Percentiles rank a stretch among this genome's conserved stretches.
Conservation (phyloP, 176 grass and related monocot species). For the Triticum dicoccoides region DNA sequence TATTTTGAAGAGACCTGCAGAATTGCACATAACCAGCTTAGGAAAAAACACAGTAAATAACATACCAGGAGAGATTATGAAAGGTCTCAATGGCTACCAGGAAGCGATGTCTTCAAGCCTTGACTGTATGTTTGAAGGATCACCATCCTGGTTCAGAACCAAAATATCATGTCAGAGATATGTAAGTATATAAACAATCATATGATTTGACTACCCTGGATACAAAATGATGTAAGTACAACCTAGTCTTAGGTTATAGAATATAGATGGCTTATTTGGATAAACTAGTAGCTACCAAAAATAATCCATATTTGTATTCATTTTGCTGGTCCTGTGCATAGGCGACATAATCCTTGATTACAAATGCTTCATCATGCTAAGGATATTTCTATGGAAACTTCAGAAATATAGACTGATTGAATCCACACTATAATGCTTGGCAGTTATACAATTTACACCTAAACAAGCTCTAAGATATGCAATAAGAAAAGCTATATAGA, state of each 20-base stretch:
- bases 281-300: not conserved
- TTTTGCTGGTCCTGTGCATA: not conserved
- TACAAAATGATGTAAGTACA: not conserved
- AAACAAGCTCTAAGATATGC: not conserved
- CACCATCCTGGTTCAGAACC: constrained; percentile 21
- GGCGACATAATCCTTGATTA: not conserved
- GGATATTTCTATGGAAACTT: not conserved
- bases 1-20: constrained; percentile 44
- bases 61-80: not conserved
- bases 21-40: not conserved
- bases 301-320: not conserved
- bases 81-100: constrained; percentile 38
- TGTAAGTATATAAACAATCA: not conserved
- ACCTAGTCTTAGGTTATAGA: not conserved
- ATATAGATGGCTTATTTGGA: not conserved
- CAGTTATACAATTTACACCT: not conserved
- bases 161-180: constrained; percentile 29
- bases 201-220: not conserved
- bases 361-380: not conserved
- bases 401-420: not conserved
- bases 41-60: not conserved
- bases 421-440: not conserved
- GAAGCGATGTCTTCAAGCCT: constrained; percentile 39
- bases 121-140: constrained; percentile 34
- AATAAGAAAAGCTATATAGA: not conserved